phyloP scores from a whole-genome alignment of 805 yeast species.

The Cyberlindnera mrakii region DNA sequence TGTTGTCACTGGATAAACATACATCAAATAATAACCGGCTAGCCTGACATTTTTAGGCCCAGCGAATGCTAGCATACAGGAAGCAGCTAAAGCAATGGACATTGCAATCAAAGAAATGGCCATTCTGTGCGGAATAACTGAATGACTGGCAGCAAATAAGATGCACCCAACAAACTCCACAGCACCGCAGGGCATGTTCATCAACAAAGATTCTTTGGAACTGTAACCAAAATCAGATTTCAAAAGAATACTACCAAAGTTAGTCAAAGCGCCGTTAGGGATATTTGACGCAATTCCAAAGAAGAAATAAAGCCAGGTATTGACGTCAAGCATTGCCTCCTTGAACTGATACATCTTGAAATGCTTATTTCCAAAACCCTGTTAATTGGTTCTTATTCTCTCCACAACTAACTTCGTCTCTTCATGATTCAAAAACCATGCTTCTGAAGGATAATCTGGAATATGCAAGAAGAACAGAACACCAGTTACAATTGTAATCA shows the following conservation, averaged over 20 bases:
- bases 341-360: conserved; percentile 49
- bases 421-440: conserved; percentile 40
- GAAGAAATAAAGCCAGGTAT: conserved; percentile 41
- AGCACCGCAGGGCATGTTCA: conserved; percentile 25
- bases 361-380: conserved; percentile 50
- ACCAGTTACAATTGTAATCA: conserved; percentile 48
- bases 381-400: conserved; percentile 47
- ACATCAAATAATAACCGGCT: conserved; percentile 26
- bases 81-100: conserved; percentile 1
- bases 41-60: conserved; percentile 20
- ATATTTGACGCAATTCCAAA: conserved; percentile 35
- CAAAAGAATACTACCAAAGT: conserved; percentile 14
- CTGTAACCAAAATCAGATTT: conserved; percentile 20
- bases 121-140: too few species aligned
- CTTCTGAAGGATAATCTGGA: conserved; percentile 49
- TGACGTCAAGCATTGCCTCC: conserved; percentile 44
- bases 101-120: not conserved
- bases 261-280: conserved; percentile 45
- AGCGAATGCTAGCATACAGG: conserved; percentile 32
- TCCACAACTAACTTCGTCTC: conserved; percentile 43
- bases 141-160: too few species aligned
- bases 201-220: conserved; percentile 26
- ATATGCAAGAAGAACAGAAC: conserved; percentile 39
- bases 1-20: conserved; percentile 3
- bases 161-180: conserved; percentile 5